Conservation (phyloP, 106 monocot genomes). For the Dioscorea dumetorum region DNA sequence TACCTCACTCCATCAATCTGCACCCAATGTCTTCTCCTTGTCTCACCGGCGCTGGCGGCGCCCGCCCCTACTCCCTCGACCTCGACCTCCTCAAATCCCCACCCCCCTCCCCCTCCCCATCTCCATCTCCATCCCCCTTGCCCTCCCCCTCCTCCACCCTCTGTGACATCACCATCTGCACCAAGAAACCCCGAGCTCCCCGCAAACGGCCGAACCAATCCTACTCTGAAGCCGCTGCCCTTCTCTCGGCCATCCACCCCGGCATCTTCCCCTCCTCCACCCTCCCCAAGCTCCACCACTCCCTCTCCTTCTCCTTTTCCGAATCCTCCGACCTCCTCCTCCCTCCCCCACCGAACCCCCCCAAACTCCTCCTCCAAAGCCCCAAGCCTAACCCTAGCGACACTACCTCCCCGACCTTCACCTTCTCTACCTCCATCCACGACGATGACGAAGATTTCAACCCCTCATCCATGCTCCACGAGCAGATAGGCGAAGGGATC, state of each 20-base stretch:
- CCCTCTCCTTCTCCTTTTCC: slow-evolving; percentile 12
- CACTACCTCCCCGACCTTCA: slow-evolving; percentile 9
- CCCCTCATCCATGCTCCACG: slow-evolving; percentile 76
- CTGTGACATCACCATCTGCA: slow-evolving; percentile 56
- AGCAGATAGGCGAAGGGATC: slow-evolving; percentile 70
- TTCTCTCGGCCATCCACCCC: slow-evolving; percentile 77
- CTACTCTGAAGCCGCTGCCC: slow-evolving; percentile 80
- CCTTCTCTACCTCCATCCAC: slow-evolving; percentile 9
- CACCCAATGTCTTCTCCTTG: slow-evolving; percentile 13
- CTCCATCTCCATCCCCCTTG: slow-evolving; percentile 18
- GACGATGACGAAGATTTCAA: slow-evolving; percentile 61
- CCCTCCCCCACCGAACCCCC: slow-evolving; percentile 27
- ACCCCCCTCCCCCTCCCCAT: slow-evolving; percentile 18
- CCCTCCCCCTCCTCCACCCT: slow-evolving; percentile 56
- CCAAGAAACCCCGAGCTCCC: slow-evolving; percentile 59
- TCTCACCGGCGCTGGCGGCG: slow-evolving; percentile 20
- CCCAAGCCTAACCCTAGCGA: neutral
- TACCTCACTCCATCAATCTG: no score
- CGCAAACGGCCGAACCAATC: slow-evolving; percentile 85
- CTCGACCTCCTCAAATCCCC: slow-evolving; percentile 55
- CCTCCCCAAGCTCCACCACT: slow-evolving; percentile 28
- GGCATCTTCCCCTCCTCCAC: slow-evolving; percentile 49
- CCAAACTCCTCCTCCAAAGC: slow-evolving; percentile 35
- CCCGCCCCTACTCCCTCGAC: slow-evolving; percentile 53
- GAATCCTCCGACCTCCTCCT: slow-evolving; percentile 36